Conservation (phyloP, 371 early-diverging fungal genomes). For the Mycotypha africana region DNA sequence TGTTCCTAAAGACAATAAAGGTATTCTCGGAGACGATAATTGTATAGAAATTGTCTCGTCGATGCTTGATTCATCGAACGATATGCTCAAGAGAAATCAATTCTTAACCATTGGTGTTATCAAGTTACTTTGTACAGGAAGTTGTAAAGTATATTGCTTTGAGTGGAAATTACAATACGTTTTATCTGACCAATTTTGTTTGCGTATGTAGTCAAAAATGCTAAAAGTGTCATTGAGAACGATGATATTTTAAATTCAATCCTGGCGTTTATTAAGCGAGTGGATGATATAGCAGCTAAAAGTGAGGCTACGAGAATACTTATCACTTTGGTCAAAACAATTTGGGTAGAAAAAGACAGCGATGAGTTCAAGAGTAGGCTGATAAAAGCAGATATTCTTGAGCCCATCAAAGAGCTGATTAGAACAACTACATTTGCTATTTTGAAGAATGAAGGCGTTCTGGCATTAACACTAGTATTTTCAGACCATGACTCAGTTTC, state of each 20-base stretch:
- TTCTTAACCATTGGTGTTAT: conserved; percentile 55
- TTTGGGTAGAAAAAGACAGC: conserved; percentile 24
- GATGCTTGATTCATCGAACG: conserved; percentile 43
- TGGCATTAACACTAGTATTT: conserved; percentile 50
- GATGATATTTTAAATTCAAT: conserved; percentile 22
- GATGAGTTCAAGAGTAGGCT: conserved; percentile 34
- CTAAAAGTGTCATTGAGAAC: conserved; percentile 18
- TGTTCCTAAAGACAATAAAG: conserved; percentile 50
- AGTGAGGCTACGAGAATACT: conserved; percentile 60
- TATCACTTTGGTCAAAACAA: conserved; percentile 52
- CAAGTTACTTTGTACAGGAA: conserved; percentile 48
- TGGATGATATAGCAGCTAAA: conserved; percentile 54
- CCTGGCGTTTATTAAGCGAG: conserved; percentile 38
- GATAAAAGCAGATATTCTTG: conserved; percentile 28
- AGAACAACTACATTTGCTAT: conserved; percentile 49
- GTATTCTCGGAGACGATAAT: conserved; percentile 42
- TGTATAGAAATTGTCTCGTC: conserved; percentile 44
- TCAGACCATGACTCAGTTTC: conserved; percentile 26
- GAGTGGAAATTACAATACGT: too few relatives aligned
- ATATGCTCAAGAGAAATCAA: conserved; percentile 59
- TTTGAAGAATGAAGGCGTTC: conserved; percentile 60
- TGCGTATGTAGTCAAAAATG: conserved; percentile 24
- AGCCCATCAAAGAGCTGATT: conserved; percentile 45
- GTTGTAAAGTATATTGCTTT: conserved; percentile 44
- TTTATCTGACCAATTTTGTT: not conserved